Evolutionary conservation across 345 rosid genomes (phyloP).

Genomic region (Alliaria petiolata): DNA sequence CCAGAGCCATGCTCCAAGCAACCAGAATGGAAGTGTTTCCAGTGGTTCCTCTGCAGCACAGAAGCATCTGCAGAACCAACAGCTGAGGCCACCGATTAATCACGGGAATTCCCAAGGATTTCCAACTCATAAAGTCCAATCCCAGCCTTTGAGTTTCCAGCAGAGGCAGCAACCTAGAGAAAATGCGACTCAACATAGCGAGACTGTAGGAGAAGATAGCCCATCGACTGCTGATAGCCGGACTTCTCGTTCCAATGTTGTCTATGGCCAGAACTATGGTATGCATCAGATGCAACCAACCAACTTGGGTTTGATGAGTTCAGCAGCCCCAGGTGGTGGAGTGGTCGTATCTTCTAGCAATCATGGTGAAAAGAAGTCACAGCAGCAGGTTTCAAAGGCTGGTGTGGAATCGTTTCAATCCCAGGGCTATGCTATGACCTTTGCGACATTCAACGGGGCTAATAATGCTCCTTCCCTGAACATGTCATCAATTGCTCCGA

Average conservation of each 20-base stretch:
- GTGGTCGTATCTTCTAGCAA: slow-evolving; percentile 36
- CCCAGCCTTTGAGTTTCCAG: slow-evolving; percentile 55
- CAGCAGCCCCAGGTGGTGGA: slow-evolving; percentile 51
- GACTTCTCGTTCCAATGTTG: slow-evolving; percentile 49
- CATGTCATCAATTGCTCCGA: slow-evolving; percentile 70
- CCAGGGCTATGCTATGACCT: slow-evolving; percentile 91
- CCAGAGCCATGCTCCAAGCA: slow-evolving; percentile 45
- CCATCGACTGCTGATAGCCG: slow-evolving; percentile 82
- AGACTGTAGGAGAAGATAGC: slow-evolving; percentile 70
- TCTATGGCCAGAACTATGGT: slow-evolving; percentile 63
- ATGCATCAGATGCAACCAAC: slow-evolving; percentile 51
- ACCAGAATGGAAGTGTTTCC: slow-evolving; percentile 63
- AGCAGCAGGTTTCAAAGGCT: slow-evolving; percentile 51
- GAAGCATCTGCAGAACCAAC: slow-evolving; percentile 80
- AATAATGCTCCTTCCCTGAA: slow-evolving; percentile 50
- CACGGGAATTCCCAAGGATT: slow-evolving; percentile 57
- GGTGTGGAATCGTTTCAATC: slow-evolving; percentile 58
- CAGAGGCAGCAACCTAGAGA: slow-evolving; percentile 62
- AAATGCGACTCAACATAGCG: slow-evolving; percentile 60
- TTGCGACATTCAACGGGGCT: slow-evolving; percentile 63
- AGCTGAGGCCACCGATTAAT: slow-evolving; percentile 47
- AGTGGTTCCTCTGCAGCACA: slow-evolving; percentile 70
- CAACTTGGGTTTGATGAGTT: slow-evolving; percentile 62
- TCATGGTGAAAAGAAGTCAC: slow-evolving; percentile 65
- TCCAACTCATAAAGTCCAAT: slow-evolving; percentile 53